phyloP scores from a whole-genome alignment of 73 alveolate species.

The Diophrys sp. region DNA sequence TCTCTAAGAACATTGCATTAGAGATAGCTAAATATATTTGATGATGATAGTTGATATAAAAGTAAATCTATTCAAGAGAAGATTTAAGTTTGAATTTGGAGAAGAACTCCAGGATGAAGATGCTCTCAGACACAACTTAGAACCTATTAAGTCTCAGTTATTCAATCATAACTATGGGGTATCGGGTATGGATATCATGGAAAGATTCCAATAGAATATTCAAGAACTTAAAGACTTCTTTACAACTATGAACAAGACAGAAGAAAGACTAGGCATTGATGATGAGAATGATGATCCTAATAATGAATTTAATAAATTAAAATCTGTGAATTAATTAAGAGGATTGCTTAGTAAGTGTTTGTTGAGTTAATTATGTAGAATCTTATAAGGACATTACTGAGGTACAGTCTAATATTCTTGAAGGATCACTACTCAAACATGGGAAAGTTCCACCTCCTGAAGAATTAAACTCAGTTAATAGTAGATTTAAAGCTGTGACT shows the following conservation, averaged over 20 bases:
- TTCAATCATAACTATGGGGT: neutral
- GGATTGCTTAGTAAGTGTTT: conserved; percentile 2
- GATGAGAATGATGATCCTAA: neutral
- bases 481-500: neutral
- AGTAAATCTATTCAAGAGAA: neutral
- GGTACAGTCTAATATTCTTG: neutral
- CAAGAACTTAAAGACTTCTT: neutral
- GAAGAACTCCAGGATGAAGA: neutral
- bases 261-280: neutral
- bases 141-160: neutral
- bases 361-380: no score
- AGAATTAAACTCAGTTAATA: neutral
- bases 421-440: neutral
- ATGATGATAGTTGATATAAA: neutral
- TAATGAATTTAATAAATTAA: neutral
- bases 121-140: neutral
- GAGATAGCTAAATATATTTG: neutral
- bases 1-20: neutral
- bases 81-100: neutral
- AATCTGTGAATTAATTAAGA: neutral
- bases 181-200: neutral
- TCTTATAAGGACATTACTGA: neutral
- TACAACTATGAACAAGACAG: neutral
- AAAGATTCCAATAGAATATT: neutral
- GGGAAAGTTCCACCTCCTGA: neutral